phyloP scores from a whole-genome alignment of 805 yeast genomes.

The Myxozyma sirexii region DNA sequence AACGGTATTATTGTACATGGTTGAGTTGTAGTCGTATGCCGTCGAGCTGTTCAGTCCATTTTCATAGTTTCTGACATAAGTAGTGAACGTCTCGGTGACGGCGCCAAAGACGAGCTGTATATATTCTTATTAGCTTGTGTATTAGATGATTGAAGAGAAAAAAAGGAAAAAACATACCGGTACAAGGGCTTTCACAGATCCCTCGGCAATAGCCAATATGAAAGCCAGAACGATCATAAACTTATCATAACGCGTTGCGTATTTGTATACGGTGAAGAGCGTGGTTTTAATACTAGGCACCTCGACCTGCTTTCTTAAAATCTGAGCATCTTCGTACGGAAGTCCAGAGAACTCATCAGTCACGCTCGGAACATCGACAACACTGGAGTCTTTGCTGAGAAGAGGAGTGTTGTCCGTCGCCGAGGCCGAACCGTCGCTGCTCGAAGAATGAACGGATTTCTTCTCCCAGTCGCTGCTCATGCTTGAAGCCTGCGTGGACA shows the following conservation, averaged over 20 bases:
- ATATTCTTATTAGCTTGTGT: background rate
- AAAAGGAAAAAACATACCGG: conserved; percentile 33
- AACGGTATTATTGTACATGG: background rate
- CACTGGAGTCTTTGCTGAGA: conserved; percentile 1
- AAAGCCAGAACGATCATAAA: conserved; percentile 39
- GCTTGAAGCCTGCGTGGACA: background rate
- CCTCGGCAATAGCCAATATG: conserved; percentile 34
- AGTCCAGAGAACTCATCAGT: conserved; percentile 34
- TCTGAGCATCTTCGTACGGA: conserved; percentile 40
- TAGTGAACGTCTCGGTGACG: conserved; percentile 39
- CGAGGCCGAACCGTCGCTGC: background rate
- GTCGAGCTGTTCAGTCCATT: conserved; percentile 1
- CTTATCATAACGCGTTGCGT: conserved; percentile 39
- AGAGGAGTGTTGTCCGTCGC: conserved; percentile 1
- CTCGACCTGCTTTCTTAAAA: conserved; percentile 42
- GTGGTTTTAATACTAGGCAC: conserved; percentile 34
- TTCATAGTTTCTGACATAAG: background rate
- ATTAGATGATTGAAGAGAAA: background rate
- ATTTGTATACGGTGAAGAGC: conserved; percentile 40
- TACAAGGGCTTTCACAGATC: conserved; percentile 45
- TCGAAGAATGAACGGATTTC: background rate
- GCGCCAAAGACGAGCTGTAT: conserved; percentile 42
- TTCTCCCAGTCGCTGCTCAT: background rate
- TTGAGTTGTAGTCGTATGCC: background rate
- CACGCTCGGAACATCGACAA: background rate